A percentile compares a stretch with the other conserved stretches of the same genome.
Evolutionary conservation across 208 protist genomes (phyloP).

Genomic region (Acanthamoeba lenticulata): DNA sequence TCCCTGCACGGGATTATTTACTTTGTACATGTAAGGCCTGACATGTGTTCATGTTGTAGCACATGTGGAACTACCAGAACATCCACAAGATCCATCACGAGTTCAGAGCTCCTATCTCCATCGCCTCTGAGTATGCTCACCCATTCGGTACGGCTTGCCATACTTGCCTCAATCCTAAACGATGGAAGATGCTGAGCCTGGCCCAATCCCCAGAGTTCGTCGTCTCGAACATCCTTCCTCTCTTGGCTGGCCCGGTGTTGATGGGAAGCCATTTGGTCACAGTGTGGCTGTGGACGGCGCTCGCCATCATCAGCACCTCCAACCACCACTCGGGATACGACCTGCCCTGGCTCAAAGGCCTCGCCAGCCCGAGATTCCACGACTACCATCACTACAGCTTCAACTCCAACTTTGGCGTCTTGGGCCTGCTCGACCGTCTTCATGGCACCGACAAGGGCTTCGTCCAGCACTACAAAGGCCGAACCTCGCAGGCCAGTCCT

Average conservation of each 20-base stretch:
- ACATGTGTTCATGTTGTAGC: too few species aligned
- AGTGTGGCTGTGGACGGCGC: neutral
- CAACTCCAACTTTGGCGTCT: neutral
- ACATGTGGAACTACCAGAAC: neutral
- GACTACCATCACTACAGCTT: constrained; percentile 16
- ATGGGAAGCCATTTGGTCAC: constrained; percentile 25
- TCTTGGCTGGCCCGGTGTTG: constrained; percentile 11
- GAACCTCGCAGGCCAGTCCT: too few species aligned
- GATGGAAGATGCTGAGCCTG: too few species aligned
- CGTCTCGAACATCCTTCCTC: neutral
- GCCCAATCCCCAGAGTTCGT: too few species aligned
- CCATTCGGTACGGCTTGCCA: too few species aligned
- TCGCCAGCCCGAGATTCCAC: neutral
- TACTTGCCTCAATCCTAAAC: too few species aligned
- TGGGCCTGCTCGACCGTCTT: neutral
- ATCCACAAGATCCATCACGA: constrained; percentile 43
- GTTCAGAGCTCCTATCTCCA: neutral
- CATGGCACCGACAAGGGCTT: too few species aligned
- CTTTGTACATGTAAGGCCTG: neutral
- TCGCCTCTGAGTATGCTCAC: constrained; percentile 5
- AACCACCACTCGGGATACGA: neutral
- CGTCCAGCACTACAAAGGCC: too few species aligned
- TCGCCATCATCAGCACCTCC: neutral
- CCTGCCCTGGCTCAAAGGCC: neutral
- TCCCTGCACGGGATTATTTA: neutral